These are phyloP conservation scores for Albophoma yamanashiensis DNA, from an alignment of 2,329 filamentous ascomycete genomes.

Conservation along the genomic window DNA sequence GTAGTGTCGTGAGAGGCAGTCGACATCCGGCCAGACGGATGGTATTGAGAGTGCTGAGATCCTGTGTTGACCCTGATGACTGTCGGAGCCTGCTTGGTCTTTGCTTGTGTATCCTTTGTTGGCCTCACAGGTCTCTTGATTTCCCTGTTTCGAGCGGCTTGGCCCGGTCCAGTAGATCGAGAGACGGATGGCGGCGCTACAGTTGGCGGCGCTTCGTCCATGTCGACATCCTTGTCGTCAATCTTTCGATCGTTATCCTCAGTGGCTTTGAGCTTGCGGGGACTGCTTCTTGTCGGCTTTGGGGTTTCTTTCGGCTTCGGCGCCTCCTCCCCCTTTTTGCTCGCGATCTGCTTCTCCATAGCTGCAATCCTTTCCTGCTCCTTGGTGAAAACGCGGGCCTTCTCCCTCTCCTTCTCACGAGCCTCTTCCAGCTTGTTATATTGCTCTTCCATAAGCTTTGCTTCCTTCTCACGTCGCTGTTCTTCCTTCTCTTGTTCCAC, in stretches of 20 bases:
- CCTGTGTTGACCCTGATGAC: constrained; percentile 62
- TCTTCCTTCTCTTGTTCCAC: constrained; percentile 52
- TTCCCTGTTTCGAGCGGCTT: constrained; percentile 38
- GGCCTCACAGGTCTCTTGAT: constrained; percentile 52
- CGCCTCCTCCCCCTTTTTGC: constrained; percentile 42
- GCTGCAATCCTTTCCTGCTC: constrained; percentile 43
- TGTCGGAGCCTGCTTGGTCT: constrained; percentile 55
- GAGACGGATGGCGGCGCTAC: constrained; percentile 53
- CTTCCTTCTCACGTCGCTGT: constrained; percentile 56
- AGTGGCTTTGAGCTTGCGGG: constrained; percentile 34
- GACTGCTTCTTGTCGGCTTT: constrained; percentile 38
- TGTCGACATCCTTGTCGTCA: constrained; percentile 38
- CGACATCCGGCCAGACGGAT: constrained; percentile 46
- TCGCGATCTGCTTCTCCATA: constrained; percentile 41
- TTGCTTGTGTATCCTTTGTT: constrained; percentile 45
- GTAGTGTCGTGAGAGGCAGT: constrained; percentile 41
- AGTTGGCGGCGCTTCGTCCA: constrained; percentile 40
- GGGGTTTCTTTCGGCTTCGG: constrained; percentile 26
- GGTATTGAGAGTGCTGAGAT: constrained; percentile 49
- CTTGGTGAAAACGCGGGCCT: constrained; percentile 48
- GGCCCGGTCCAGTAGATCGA: constrained; percentile 35
- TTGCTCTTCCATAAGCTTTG: constrained; percentile 49
- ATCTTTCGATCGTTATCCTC: constrained; percentile 18
- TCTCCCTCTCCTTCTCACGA: constrained; percentile 59
- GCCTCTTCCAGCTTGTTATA: constrained; percentile 55